A percentile compares a stretch with the other conserved stretches of the same genome.
phyloP scores from a whole-genome alignment of 2,329 filamentous ascomycete species.

The Cytospora leucostoma region DNA sequence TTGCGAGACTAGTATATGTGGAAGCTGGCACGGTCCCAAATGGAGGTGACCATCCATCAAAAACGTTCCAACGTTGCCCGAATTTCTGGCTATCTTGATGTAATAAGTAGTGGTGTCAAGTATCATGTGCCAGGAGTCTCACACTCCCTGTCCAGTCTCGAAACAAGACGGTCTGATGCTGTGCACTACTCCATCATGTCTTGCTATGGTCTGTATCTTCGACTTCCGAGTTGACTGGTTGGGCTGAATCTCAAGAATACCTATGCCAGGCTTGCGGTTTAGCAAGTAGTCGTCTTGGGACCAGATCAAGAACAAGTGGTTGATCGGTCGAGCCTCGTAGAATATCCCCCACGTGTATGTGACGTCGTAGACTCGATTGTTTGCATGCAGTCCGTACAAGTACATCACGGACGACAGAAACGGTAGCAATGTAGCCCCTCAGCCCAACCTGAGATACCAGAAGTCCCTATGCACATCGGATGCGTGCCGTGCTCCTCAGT shows the following conservation, averaged over 20 bases:
- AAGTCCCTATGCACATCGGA: neutral
- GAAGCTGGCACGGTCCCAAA: no score
- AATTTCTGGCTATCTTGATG: no score
- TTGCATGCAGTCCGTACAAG: neutral
- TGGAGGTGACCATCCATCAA: no score
- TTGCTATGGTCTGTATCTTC: neutral
- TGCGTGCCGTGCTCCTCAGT: neutral
- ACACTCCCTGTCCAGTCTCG: neutral
- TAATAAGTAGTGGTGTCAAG: neutral
- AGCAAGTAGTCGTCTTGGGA: neutral
- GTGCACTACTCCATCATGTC: slow-evolving; percentile 16
- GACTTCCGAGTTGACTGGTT: neutral
- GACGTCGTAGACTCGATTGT: neutral
- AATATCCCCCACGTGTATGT: neutral
- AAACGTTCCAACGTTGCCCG: no score
- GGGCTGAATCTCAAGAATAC: neutral
- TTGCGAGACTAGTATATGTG: no score
- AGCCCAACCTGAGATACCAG: neutral
- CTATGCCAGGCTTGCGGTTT: neutral
- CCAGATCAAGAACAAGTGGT: neutral
- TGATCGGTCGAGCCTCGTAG: no score
- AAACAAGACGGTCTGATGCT: slow-evolving; percentile 21
- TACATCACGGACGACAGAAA: neutral
- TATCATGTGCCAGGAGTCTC: neutral
- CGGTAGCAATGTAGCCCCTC: no score